Evolutionary conservation across 257 asterid species (phyloP).

Genomic region (Solanum neorickii): DNA sequence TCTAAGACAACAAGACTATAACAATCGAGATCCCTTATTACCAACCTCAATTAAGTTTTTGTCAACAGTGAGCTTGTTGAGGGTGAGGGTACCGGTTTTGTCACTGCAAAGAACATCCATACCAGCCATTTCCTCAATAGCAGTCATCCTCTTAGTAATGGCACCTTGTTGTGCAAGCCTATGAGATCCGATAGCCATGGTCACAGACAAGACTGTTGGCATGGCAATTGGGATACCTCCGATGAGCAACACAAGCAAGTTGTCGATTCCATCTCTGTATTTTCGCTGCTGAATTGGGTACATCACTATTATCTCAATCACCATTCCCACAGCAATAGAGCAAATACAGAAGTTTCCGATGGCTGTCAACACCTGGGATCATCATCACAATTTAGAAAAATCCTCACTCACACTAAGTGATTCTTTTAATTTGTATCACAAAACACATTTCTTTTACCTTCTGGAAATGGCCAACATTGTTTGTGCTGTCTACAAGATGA

Average conservation of each 20-base stretch:
- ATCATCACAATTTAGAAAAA: background rate
- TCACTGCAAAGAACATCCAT: constrained; percentile 96
- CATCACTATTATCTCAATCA: constrained; percentile 69
- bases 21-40: background rate
- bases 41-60: constrained; percentile 50
- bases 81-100: constrained; percentile 88
- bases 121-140: constrained; percentile 95
- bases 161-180: constrained; percentile 89
- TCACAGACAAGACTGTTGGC: constrained; percentile 89
- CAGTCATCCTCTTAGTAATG: constrained; percentile 97
- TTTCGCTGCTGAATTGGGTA: constrained; percentile 56
- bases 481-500: constrained; percentile 91
- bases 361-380: constrained; percentile 56
- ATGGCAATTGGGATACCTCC: constrained; percentile 97
- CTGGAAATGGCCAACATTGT: constrained; percentile 90
- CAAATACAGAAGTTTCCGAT: constrained; percentile 92
- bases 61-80: constrained; percentile 84
- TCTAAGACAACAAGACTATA: background rate
- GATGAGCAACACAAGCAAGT: constrained; percentile 66
- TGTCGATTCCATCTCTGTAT: constrained; percentile 87
- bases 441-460: constrained; percentile 18
- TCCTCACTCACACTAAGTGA: background rate
- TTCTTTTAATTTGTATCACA: background rate
- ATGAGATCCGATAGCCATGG: constrained; percentile 97
- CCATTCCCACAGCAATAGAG: constrained; percentile 72